phyloP scores from a whole-genome alignment of 805 yeast species.

The Metschnikowia gruessii region DNA sequence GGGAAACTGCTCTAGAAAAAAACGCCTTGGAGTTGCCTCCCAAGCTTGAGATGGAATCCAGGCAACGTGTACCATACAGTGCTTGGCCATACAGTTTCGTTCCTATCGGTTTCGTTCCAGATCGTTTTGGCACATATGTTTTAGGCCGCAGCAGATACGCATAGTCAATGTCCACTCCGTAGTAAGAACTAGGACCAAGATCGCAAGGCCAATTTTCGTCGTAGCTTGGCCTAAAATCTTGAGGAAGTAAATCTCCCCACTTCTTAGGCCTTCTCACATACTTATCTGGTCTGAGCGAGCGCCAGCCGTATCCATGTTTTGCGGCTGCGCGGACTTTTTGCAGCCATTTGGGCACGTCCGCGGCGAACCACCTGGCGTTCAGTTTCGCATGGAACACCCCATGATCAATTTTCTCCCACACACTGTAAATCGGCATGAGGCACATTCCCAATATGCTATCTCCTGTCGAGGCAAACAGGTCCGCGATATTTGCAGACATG shows the following conservation, averaged over 20 bases:
- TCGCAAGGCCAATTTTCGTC: neutral
- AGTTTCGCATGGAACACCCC: neutral
- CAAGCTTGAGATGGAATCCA: too few relatives aligned
- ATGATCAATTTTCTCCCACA: neutral
- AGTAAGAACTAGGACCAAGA: neutral
- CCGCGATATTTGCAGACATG: neutral
- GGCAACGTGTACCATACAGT: too few relatives aligned
- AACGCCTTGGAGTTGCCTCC: too few relatives aligned
- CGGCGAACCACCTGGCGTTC: neutral
- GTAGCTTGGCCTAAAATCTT: neutral
- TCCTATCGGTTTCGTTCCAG: too few relatives aligned
- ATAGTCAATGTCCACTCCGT: neutral
- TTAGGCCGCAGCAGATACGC: too few relatives aligned
- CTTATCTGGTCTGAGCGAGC: neutral
- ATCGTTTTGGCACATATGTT: too few relatives aligned
- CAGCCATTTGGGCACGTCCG: neutral
- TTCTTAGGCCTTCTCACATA: neutral
- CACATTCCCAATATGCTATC: neutral
- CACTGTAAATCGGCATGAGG: neutral
- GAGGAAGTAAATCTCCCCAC: neutral
- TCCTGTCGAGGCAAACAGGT: conserved; percentile 1
- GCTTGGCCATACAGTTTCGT: too few relatives aligned
- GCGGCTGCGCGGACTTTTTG: conserved; percentile 3
- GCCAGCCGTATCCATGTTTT: conserved; percentile 4
- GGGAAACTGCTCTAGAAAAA: too few relatives aligned